These are phyloP conservation scores for Plasmodium vivax DNA, from an alignment of 169 alveolate genomes.

Conservation along the genomic window DNA sequence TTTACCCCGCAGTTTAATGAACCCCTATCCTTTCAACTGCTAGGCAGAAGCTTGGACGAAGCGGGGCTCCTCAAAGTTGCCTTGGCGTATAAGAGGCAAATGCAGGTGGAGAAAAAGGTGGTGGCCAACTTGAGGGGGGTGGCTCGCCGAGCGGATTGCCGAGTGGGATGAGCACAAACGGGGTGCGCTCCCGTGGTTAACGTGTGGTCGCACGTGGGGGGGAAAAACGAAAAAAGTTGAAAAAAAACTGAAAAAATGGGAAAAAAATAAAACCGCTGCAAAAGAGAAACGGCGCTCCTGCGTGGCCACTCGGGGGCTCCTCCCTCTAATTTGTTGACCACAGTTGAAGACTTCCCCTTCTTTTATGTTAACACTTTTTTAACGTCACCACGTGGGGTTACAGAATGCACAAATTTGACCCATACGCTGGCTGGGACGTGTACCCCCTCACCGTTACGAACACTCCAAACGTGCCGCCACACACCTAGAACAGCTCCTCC, in stretches of 20 bases:
- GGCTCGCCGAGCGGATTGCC: neutral
- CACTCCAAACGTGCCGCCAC: neutral
- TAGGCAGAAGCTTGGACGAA: constrained; percentile 14
- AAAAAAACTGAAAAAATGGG: neutral
- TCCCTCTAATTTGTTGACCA: neutral
- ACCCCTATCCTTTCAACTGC: constrained; percentile 36
- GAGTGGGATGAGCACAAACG: neutral
- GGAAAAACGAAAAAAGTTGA: too few relatives aligned
- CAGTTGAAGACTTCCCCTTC: neutral
- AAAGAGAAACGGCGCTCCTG: neutral
- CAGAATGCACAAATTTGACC: neutral
- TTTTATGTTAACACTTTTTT: neutral
- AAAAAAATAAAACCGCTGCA: neutral
- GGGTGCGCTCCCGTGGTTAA: neutral
- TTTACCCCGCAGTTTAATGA: constrained; percentile 45
- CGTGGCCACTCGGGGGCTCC: neutral
- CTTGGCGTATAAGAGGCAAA: constrained; percentile 41
- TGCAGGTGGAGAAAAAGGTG: constrained; percentile 25
- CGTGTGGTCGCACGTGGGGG: neutral
- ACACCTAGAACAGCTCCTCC: constrained; percentile 44
- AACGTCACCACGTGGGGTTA: neutral
- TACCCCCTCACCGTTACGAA: neutral
- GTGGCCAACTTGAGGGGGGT: constrained; percentile 5
- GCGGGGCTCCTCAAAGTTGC: constrained; percentile 33
- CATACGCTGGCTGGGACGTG: neutral